Conservation (phyloP, 768 basidiomycete species). For the Clavulina sp. region DNA sequence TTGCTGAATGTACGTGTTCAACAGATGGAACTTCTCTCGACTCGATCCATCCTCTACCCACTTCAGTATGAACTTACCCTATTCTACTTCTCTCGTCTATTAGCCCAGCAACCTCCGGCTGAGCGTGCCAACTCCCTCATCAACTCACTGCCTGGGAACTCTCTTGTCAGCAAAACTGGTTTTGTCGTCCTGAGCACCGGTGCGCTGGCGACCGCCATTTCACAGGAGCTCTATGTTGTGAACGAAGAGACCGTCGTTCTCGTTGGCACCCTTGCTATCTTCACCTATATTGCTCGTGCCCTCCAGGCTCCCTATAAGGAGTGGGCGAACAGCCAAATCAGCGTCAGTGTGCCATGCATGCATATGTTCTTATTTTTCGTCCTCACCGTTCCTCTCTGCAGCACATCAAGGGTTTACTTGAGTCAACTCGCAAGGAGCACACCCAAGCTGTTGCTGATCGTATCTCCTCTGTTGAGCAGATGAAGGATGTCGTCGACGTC, state of each 20-base stretch:
- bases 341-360: constrained; percentile 18
- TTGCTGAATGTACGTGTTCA: not conserved
- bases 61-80: not conserved
- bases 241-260: constrained; percentile 92
- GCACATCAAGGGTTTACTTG: constrained; percentile 65
- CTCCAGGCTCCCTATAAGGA: constrained; percentile 75
- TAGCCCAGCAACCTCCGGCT: constrained; percentile 43
- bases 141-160: constrained; percentile 60
- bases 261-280: constrained; percentile 65
- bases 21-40: not conserved
- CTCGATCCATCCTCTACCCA: too few species aligned
- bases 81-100: not conserved
- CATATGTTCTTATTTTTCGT: not conserved
- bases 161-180: constrained; percentile 85
- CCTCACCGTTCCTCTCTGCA: constrained; percentile 10
- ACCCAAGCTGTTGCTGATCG: constrained; percentile 85
- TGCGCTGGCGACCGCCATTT: constrained; percentile 79
- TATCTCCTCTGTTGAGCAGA: constrained; percentile 76
- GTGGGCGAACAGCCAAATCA: constrained; percentile 82
- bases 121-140: constrained; percentile 84
- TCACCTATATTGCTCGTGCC: constrained; percentile 63
- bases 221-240: constrained; percentile 91
- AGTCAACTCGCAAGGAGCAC: constrained; percentile 71
- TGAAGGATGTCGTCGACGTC: constrained; percentile 89
- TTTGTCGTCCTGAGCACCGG: constrained; percentile 82